Base-by-base conservation (phyloP, 306 rosid species). In the Vigna hirtella region DNA sequence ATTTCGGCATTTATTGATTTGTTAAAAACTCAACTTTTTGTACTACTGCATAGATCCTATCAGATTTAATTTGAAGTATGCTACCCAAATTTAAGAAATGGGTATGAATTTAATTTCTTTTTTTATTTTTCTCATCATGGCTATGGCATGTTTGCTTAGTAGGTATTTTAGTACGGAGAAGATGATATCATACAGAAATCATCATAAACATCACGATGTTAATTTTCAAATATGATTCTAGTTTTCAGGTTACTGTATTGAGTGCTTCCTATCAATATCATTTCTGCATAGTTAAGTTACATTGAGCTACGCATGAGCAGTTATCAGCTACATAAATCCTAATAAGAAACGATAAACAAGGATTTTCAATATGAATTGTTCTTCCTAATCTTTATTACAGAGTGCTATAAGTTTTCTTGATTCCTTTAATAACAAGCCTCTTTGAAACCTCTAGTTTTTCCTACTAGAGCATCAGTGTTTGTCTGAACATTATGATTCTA, bases 251-350 rank as follows among this genome's bases (percentile, higher is more conserved):
- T 58, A 58, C 5, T 57, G 36, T 24, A 57, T 57, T 24, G 38
- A 24, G 26, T 24, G 38, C 65, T 58, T 58, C 17, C 14, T 58
- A 34, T 58, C 24, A 72, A 50, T 38, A 72, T 64, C 49, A 63
- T 51, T 53, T 14, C 1, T 12, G 45, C 67, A n/a, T 50, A 62
- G 77, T 38, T 11, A 49, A 62, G 72, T 24, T 11, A 36, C 26
- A 58, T 70, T 16, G 62, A 71, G 50, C 65, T 70, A 66, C 12
- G 56, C 32, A 30, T 48, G 18, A 45, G 12, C 14, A 48, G 48
- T 26, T 80, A 80, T 80, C 40, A 14, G 70, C 48, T 53, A 56
- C 45, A 40, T 6, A 72, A 58, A 72, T 26, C 34, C 83, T 30
- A 18, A 40, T 9, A 58, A 45, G 47, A 64, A 74, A 18, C 26